Evolutionary conservation across 148 eudicot species (phyloP), one percentile per base, ranked within the genome.

Genomic region (Vaccinium corymbosum): DNA sequence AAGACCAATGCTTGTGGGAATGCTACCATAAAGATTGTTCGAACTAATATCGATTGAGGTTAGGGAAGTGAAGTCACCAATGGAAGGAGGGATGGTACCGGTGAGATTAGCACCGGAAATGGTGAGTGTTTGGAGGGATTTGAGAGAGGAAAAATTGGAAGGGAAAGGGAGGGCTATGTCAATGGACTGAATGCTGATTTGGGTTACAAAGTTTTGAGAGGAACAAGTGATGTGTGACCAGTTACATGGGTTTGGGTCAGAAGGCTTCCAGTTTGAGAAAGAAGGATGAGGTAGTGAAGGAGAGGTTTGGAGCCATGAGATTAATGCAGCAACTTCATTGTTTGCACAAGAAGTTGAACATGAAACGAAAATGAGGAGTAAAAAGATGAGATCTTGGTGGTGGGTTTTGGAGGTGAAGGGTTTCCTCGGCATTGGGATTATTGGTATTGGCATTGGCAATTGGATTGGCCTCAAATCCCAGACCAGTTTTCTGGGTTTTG

Each of bases 191-290:
- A 94, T 87, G 70, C 73, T 82, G 22, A 95, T 91, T 82, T 93
- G 85, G 2, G 91, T 85, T 3, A 95, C 92, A 51, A 87, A 90
- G 22, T 87, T 79, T 35, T 91, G 86, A 3, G 85, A 1, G 25
- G 91, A 88, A 77, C 98, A 95, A 8, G 92, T 85, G 7, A 95
- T 90, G 90, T 35, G 89, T n/a, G 95, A 52, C 98, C 98, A 95
- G 52, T 90, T 86, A 87, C 98, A 95, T n/a, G 98, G 98, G 84
- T 88, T 91, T 19, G 86, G 68, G 83, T 94, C 98, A 8, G 27
- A 46, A 3, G 76, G 53, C 81, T 88, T 89, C 98, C 98, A 95
- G 82, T 82, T 55, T 14, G 77, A 75, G 51, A 82, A 81, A 25
- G 80, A 76, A 20, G 84, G 85, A 50, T 77, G 86, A 14, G 51